Evolutionary conservation across 2,329 filamentous ascomycete species (phyloP).

Genomic region (Trichoderma arundinaceum): DNA sequence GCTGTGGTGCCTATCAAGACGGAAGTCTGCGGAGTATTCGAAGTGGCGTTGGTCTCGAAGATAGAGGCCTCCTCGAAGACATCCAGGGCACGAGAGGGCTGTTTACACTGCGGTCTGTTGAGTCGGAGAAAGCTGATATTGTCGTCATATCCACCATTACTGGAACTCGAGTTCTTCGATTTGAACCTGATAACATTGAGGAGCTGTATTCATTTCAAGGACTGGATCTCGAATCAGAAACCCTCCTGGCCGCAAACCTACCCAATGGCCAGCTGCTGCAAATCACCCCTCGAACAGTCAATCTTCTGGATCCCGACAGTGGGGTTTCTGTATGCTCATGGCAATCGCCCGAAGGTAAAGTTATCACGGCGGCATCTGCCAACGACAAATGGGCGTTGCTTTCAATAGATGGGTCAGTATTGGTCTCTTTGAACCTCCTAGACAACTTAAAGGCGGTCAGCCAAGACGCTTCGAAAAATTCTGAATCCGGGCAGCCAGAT

Average conservation of each 20-base stretch:
- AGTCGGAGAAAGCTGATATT: slow-evolving; percentile 63
- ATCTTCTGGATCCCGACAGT: slow-evolving; percentile 66
- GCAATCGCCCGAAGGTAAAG: slow-evolving; percentile 55
- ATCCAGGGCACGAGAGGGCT: slow-evolving; percentile 75
- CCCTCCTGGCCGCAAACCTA: slow-evolving; percentile 72
- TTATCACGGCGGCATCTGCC: slow-evolving; percentile 79
- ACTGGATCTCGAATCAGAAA: slow-evolving; percentile 70
- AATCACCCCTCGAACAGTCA: slow-evolving; percentile 69
- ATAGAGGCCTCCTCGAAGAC: slow-evolving; percentile 80
- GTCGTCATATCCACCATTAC: slow-evolving; percentile 81
- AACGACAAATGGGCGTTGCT: slow-evolving; percentile 74
- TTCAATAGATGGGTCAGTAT: slow-evolving; percentile 73
- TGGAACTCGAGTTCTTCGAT: slow-evolving; percentile 83
- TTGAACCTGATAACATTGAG: slow-evolving; percentile 76
- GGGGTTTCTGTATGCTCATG: slow-evolving; percentile 63
- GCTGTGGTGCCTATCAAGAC: slow-evolving; percentile 87
- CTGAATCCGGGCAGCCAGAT: slow-evolving; percentile 50
- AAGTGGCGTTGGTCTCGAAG: slow-evolving; percentile 91
- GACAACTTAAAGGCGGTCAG: slow-evolving; percentile 62
- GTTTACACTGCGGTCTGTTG: slow-evolving; percentile 65
- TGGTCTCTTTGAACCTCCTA: slow-evolving; percentile 71
- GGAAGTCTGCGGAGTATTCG: slow-evolving; percentile 88
- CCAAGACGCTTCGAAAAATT: slow-evolving; percentile 64
- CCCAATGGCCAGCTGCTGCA: slow-evolving; percentile 71
- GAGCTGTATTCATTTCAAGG: slow-evolving; percentile 80